phyloP scores from a whole-genome alignment of 2,329 filamentous ascomycete genomes.

The Torrubiella hemipterigena region DNA sequence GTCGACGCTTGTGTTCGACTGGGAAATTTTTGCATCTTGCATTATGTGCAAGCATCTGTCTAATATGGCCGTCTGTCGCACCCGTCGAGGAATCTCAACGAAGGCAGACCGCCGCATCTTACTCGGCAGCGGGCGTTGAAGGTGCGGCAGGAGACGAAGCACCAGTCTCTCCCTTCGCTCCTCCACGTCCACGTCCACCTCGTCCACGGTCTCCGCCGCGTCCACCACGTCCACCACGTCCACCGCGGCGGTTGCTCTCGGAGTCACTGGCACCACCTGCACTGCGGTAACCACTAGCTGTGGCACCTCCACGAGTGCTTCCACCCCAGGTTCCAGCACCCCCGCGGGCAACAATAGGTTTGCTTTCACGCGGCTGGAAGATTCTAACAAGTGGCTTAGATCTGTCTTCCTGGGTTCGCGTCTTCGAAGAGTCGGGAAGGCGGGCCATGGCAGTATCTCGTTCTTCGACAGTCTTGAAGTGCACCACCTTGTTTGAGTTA shows the following conservation, averaged over 20 bases:
- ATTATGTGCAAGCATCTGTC: too few species aligned
- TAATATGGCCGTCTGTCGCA: slow-evolving; percentile 1
- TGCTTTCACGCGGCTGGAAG: slow-evolving; percentile 58
- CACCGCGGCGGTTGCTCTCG: slow-evolving; percentile 43
- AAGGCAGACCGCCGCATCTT: slow-evolving; percentile 9
- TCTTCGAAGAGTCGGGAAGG: slow-evolving; percentile 66
- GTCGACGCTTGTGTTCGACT: too few species aligned
- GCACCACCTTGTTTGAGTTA: slow-evolving; percentile 70
- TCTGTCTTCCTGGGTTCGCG: slow-evolving; percentile 56
- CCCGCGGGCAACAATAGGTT: slow-evolving; percentile 44
- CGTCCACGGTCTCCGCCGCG: slow-evolving; percentile 47
- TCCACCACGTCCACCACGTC: slow-evolving; percentile 40
- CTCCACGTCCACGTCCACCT: slow-evolving; percentile 42
- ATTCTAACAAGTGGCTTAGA: slow-evolving; percentile 74
- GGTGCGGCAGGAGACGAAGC: slow-evolving; percentile 41
- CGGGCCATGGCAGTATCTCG: slow-evolving; percentile 68
- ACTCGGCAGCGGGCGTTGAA: slow-evolving; percentile 34
- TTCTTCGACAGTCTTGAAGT: slow-evolving; percentile 70
- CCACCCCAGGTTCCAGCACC: slow-evolving; percentile 57
- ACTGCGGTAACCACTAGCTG: slow-evolving; percentile 70
- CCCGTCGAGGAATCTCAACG: too few species aligned
- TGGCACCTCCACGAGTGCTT: slow-evolving; percentile 48
- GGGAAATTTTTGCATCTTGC: too few species aligned
- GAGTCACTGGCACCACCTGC: slow-evolving; percentile 64
- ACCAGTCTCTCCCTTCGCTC: slow-evolving; percentile 46